Evolutionary conservation across 129 eudicot genomes (phyloP).

Genomic region (Ambrosia artemisiifolia): DNA sequence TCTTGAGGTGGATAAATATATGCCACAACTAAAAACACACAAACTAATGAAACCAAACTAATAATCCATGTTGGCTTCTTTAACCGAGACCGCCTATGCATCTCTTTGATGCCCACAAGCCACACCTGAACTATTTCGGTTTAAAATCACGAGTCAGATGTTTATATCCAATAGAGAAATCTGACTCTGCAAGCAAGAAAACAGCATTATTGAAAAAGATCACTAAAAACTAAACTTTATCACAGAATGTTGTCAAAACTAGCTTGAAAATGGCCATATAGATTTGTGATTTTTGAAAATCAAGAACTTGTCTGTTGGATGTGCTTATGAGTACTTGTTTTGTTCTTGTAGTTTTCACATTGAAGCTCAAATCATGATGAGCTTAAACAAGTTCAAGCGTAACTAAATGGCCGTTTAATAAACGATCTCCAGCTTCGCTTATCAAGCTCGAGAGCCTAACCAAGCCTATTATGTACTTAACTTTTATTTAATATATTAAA

Average conservation of each 20-base stretch:
- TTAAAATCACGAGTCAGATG: constrained; percentile 35
- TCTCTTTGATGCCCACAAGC: constrained; percentile 68
- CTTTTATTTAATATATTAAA: too few relatives aligned
- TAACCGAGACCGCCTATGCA: constrained; percentile 76
- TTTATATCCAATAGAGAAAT: constrained; percentile 2
- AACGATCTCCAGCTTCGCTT: too few relatives aligned
- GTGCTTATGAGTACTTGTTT: too few relatives aligned
- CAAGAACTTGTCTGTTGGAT: neutral
- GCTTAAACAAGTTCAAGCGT: too few relatives aligned
- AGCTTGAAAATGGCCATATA: neutral
- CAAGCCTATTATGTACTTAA: too few relatives aligned
- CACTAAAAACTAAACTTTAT: neutral
- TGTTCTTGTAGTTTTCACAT: too few relatives aligned
- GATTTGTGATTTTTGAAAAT: neutral
- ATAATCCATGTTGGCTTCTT: constrained; percentile 95
- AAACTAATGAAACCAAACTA: constrained; percentile 62
- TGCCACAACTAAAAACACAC: constrained; percentile 70
- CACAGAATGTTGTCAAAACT: too few relatives aligned
- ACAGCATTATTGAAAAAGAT: neutral
- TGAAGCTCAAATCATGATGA: too few relatives aligned
- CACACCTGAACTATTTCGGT: constrained; percentile 51
- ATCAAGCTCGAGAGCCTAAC: too few relatives aligned
- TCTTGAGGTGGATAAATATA: constrained; percentile 77
- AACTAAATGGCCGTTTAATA: too few relatives aligned
- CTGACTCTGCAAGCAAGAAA: constrained; percentile 22